Conservation (phyloP, 1,139 yeast genomes). For the Nematodospora anomalae region DNA sequence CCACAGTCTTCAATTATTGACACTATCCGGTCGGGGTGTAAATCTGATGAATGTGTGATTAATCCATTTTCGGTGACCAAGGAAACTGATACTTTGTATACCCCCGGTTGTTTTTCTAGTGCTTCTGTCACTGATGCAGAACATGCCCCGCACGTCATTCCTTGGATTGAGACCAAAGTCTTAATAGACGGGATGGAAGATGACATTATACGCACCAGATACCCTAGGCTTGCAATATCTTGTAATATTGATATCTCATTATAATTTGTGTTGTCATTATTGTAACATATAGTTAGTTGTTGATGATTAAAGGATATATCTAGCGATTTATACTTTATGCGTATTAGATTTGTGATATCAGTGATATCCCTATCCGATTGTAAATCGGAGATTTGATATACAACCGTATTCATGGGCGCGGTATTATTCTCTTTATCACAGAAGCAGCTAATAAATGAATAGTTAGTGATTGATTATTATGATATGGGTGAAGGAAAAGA, state of each 20-base stretch:
- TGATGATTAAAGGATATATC: slow-evolving; percentile 1
- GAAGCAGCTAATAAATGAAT: no score
- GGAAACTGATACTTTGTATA: slow-evolving; percentile 30
- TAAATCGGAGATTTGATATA: background rate
- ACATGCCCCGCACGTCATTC: slow-evolving; percentile 47
- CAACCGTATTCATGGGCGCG: background rate
- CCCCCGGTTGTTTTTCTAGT: slow-evolving; percentile 24
- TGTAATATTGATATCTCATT: slow-evolving; percentile 1
- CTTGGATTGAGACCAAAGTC: slow-evolving; percentile 19
- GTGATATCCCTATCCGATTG: background rate
- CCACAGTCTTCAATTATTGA: slow-evolving; percentile 40
- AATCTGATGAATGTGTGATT: slow-evolving; percentile 21
- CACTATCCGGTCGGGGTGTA: slow-evolving; percentile 17
- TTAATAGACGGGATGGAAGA: slow-evolving; percentile 7
- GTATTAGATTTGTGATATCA: background rate
- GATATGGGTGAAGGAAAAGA: no score
- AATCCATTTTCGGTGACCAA: slow-evolving; percentile 37
- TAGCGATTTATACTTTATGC: background rate
- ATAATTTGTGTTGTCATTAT: background rate
- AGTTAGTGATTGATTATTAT: no score
- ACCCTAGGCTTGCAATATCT: background rate
- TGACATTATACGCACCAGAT: slow-evolving; percentile 1
- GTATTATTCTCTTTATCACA: no score
- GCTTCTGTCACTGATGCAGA: slow-evolving; percentile 38
- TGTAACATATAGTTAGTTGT: background rate